phyloP scores from a whole-genome alignment of 768 basidiomycete species.

The Daedaleopsis nitida region DNA sequence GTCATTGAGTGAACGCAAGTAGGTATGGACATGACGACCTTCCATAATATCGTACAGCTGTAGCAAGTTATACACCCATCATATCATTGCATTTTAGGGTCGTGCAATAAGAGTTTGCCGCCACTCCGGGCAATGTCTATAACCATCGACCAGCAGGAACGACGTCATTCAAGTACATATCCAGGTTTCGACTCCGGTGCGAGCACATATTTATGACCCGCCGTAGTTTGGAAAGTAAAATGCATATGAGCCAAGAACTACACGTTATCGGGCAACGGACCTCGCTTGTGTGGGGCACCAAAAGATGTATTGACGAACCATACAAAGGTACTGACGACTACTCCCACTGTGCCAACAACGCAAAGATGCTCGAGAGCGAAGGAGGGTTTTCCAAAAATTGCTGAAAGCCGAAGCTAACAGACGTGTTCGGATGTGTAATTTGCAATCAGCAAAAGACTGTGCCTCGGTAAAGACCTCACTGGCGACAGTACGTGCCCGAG shows the following conservation, averaged over 20 bases:
- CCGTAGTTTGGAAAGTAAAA: too few species aligned
- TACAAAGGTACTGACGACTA: too few species aligned
- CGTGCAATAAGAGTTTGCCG: neutral
- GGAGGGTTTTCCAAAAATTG: constrained; percentile 79
- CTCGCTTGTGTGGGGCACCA: too few species aligned
- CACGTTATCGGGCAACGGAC: too few species aligned
- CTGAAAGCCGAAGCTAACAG: constrained; percentile 85
- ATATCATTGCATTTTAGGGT: neutral
- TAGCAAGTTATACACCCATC: constrained; percentile 5
- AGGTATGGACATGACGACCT: constrained; percentile 14
- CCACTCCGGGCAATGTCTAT: too few species aligned
- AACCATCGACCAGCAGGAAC: too few species aligned
- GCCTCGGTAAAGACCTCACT: constrained; percentile 96
- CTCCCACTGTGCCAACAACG: neutral
- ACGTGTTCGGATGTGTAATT: constrained; percentile 97
- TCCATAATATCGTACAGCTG: constrained; percentile 18
- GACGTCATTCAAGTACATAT: too few species aligned
- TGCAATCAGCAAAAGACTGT: constrained; percentile 96
- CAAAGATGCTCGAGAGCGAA: constrained; percentile 13
- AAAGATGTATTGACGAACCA: too few species aligned
- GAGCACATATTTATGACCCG: too few species aligned
- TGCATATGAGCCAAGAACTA: too few species aligned
- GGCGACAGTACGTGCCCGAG: constrained; percentile 94
- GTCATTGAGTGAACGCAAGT: neutral
- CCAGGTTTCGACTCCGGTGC: too few species aligned